Base-by-base conservation (phyloP, 352 stramenopile genomes). In the Phytophthora agathidicida region DNA sequence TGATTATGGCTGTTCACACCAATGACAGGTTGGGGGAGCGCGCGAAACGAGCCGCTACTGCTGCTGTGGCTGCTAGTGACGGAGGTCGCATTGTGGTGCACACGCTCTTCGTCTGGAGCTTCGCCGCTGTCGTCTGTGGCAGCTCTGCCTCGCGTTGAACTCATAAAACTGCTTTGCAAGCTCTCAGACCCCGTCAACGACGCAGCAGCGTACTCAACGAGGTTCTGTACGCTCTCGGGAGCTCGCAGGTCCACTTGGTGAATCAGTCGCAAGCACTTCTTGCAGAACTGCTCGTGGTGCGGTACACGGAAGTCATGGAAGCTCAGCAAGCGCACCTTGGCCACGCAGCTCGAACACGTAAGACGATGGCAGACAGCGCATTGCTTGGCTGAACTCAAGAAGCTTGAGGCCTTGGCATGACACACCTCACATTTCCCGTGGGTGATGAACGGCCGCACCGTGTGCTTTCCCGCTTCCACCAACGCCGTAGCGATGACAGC, bases 371-470 rank as follows among this genome's bases (percentile, higher is more conserved):
- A 91, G 26, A 89, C 80, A 6, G 75, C 70, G 43, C 81, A 91
- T 47, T 86, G 49, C 33, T 89, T 88, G 19, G 73, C 58, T 13
- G 81, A 80, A 23, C 66, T 73, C 57, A 91, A 72, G 28, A 91
- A 63, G n/a, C 70, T 60, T 7, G 65, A 73, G 19, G 79, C 75
- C 47, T 86, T 85, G 35, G 82, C 68, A 17, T 77, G 64, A 39
- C 81, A 91, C 32, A 91, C 68, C 41, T 86, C 77, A 53, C 81
- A 91, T 30, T 78, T 82, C 22, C 71, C 64, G 38, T 76, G 77
- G 9, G 47, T 70, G 42, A 62, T 57, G 33, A 70, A 54, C 4
- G 63, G 54, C 1, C 57, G 65, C 23, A 60, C 42, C 11, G 60
- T 73, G 39, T 64, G 44, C 36, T 75, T 76, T 10, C 74, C 78